Evolutionary conservation across 345 rosid genomes (phyloP), one percentile per base, ranked within the genome.

Genomic region (Anacardium occidentale): DNA sequence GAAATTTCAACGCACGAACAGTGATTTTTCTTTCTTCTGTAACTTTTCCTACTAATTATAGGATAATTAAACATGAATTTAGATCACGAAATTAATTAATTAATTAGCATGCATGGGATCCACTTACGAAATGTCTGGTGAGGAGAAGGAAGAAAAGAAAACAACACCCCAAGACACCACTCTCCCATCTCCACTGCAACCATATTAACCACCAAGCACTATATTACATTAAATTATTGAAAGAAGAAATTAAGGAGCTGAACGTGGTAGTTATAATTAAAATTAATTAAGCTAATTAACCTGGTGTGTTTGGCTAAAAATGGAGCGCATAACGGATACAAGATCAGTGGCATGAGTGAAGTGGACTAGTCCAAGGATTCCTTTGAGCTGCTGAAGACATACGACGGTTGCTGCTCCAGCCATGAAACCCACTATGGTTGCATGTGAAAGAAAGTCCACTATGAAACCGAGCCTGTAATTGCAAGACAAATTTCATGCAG

Each of bases 331-430:
- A 69, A 92, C 99, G 1, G 97, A 88, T 51, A 86, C 74, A 62
- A 93, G 78, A 75, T 95, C 99, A 5, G 98, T 93, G 13, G 84
- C 79, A 20, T 80, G 91, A 20, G 99, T 93, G 84, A 96, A 93
- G 74, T 77, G 96, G 51, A 73, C 83, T 24, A 96, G 83, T 7
- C 99, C 98, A 18, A 96, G 86, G 25, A 96, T 82, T 66, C 98
- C 94, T 74, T 93, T 96, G 1, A 96, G 87, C 80, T 96, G 99
- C 71, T 96, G 99, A 45, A 96, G 87, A 61, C 91, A 88, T 40
- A 96, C 98, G 22, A 96, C 95, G 9, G 97, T 91, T n/a, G 99
- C 99, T 76, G 98, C 99, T 74, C 99, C 99, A 52, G 83, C 96
- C 99, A 91, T 93, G 81, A 96, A 96, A 20, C 99, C 99, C 65